Evolutionary conservation across 306 rosid genomes (phyloP), one percentile per base, ranked within the genome.

Genomic region (Quercus rubra): DNA sequence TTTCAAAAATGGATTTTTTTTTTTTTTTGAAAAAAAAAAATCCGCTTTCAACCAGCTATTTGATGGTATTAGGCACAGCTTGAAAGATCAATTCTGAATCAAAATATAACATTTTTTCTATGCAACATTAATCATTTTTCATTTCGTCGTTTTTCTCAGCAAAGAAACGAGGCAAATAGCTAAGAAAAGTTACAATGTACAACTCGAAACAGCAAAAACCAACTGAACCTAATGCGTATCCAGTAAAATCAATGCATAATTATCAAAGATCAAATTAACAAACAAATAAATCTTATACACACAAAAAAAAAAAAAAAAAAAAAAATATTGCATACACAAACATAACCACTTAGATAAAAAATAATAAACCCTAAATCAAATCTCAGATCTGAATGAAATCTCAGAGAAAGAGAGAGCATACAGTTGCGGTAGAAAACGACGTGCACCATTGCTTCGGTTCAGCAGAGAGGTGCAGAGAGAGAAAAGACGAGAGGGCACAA

Each of bases 401-500:
- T 15, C 21, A 27, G 3, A 20, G 57, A 46, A 12, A 5, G 46
- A 21, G 33, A 21, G 67, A 51, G 20, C 76, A 63, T 78, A 82
- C 85, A 82, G 71, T 82, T 82, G 57, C 76, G 85, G 58, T 82
- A 82, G 66, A 66, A 67, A 73, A 33, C 28, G 28, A 82, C 85
- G 85, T 82, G 85, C 43, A 82, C 85, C 85, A 82, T 82, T 68
- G 73, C 71, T 82, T 13, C 38, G 75, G 46, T 38, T 71, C 61
- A 20, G 71, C 63, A 33, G 57, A 12, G 46, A 15, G 33, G 59
- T n/a, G 70, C 78, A 6, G 61, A 76, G 58, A 28, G 21, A 21
- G 0, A 21, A 2, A 6, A 59, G 56, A 41, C 41, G 33, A 33
- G 67, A 49, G 9, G 25, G 71, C 13, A 1, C 0, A 27, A 4